Evolutionary conservation across 768 basidiomycete genomes (phyloP), one percentile per base, ranked within the genome.

Genomic region (Vishniacozyma victoriae): DNA sequence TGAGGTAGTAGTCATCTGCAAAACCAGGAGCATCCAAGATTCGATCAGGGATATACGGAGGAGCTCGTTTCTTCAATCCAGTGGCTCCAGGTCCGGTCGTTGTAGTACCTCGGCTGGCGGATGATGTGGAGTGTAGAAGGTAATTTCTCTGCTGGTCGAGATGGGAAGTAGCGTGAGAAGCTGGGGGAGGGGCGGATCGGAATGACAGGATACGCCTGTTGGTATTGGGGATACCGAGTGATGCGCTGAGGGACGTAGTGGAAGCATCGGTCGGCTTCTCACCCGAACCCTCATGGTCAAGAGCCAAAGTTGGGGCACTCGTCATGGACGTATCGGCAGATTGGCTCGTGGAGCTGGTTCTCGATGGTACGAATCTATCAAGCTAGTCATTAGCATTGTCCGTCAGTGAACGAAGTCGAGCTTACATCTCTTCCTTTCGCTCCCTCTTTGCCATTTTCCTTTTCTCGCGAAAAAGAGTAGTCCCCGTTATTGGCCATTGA

Each of bases 1-100:
- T 99, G 64, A 99, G 81, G 67, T 99, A 99, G 71, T 93, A 99
- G 71, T 99, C 95, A 57, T 97, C 90, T 37, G 72, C 64, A 44
- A 77, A 68, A 1, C 88, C 88, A 1, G 91, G 91, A 0, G 93
- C 93, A 60, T 97, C 95, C 9, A 99, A 78, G 6, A 96, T 90
- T n/a, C 90, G 80, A 60, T 93, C 87, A 0, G 93, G 88, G 19
- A 83, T 81, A 0, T 86, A 86, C 0, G 90, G 80, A 45, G 96
- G 87, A 57, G 85, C 83, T 16, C 93, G 79, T 4, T 84, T 78
- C 67, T 87, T 48, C 7, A 26, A 29, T 6, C 39, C 44, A 25
- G 41, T 45, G 36, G 41, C 41, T 2, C 49, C 54, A 25, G 50
- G 43, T 12, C 16, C 27, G 33, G 45, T 54, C 7, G 44, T 46